Percentiles rank a stretch among this genome's conserved stretches.
Evolutionary conservation across 176 grass and related monocot species (phyloP).

Genomic region (Aegilops tauschii): DNA sequence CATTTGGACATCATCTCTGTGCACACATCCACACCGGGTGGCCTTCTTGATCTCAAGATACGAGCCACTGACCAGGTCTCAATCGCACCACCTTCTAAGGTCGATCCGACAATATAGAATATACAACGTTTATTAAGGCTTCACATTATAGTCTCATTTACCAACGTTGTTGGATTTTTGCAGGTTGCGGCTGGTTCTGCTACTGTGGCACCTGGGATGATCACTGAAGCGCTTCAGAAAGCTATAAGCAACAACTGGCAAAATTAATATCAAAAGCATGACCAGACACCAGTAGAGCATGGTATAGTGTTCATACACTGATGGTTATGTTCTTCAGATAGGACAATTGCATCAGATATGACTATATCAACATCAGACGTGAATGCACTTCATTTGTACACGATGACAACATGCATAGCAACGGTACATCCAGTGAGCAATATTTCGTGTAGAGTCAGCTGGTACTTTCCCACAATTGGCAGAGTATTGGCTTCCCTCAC

Average conservation of each 20-base stretch:
- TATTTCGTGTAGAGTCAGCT: too few species aligned
- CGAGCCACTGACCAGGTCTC: constrained; percentile 53
- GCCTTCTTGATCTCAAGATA: constrained; percentile 51
- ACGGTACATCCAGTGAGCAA: too few species aligned
- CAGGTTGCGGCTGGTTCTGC: constrained; percentile 32
- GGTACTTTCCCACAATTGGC: too few species aligned
- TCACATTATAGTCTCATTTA: background rate
- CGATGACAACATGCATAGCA: too few species aligned
- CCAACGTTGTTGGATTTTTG: background rate
- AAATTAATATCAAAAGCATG: background rate
- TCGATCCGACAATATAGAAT: background rate
- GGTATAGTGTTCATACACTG: background rate
- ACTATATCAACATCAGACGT: too few species aligned
- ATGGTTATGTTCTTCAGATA: background rate
- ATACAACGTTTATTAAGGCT: background rate
- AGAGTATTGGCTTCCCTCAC: too few species aligned
- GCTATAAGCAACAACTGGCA: constrained; percentile 35
- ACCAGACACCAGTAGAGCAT: too few species aligned
- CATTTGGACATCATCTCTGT: constrained; percentile 61
- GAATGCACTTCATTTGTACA: too few species aligned
- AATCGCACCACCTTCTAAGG: background rate
- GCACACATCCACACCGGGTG: constrained; percentile 45
- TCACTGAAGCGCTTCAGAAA: constrained; percentile 54
- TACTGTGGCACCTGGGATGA: constrained; percentile 41
- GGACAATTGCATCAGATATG: background rate